These are phyloP conservation scores for Misopates orontium DNA, from an alignment of 257 asterid genomes.

Conservation along the genomic window DNA sequence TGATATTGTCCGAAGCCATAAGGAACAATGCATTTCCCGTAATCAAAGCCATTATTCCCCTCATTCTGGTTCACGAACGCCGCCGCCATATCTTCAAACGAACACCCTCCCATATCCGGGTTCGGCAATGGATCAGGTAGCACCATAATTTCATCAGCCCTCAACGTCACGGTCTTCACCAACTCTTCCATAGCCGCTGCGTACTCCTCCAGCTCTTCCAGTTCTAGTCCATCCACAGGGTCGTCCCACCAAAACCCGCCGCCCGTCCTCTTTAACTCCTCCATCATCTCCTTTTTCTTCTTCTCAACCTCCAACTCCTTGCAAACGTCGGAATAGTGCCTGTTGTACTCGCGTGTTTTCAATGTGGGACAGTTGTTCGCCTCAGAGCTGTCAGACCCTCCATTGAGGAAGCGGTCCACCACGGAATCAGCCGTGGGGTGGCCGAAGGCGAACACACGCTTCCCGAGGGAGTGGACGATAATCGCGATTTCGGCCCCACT, in stretches of 20 bases:
- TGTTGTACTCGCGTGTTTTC: constrained; percentile 30
- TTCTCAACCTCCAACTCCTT: constrained; percentile 39
- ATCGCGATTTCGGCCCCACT: constrained; percentile 41
- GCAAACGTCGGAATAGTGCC: constrained; percentile 31
- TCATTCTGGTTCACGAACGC: constrained; percentile 23
- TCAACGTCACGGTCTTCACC: constrained; percentile 25
- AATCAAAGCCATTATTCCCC: constrained; percentile 23
- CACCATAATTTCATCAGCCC: constrained; percentile 31
- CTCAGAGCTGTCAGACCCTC: not conserved
- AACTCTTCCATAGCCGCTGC: constrained; percentile 41
- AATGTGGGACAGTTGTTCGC: not conserved
- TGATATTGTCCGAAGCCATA: constrained; percentile 32
- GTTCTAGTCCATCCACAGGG: constrained; percentile 29
- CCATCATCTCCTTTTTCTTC: constrained; percentile 34
- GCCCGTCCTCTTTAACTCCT: constrained; percentile 33
- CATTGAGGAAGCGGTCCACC: constrained; percentile 32
- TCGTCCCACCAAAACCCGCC: constrained; percentile 38
- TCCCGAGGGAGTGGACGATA: constrained; percentile 40
- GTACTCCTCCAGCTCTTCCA: constrained; percentile 46
- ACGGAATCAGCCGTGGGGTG: constrained; percentile 35
- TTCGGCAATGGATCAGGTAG: constrained; percentile 24
- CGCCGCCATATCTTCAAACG: constrained; percentile 13
- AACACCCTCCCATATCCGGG: constrained; percentile 12
- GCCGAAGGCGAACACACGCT: constrained; percentile 41
- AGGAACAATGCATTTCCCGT: constrained; percentile 21